Evolutionary conservation across 805 yeast species (phyloP), one percentile per base, ranked within the genome.

Genomic region (Cyberlindnera mrakii): DNA sequence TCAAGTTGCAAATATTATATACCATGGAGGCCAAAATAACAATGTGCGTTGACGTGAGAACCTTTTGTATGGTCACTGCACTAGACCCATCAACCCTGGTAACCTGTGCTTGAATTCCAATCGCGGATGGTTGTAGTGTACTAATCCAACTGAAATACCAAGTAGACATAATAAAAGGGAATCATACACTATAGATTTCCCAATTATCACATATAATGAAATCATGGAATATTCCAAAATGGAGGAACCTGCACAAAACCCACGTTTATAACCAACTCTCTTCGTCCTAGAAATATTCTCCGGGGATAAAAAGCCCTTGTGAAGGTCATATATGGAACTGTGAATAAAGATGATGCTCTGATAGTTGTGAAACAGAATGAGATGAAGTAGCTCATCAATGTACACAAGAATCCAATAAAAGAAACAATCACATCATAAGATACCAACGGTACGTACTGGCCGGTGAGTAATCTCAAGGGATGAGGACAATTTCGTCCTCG

Each of bases 21-120:
- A 47, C 37, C 44, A 52, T 42, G 0, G 50, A 47, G 16, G 48
- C 38, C 4, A 74, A 58, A 18, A 78, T 61, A 0, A 83, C 71
- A 15, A 80, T 81, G 5, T 85, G 85, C 46, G 79, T 68, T 0
- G 81, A 68, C 39, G 82, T 61, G 41, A 75, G 53, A 17, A 78
- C 76, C 50, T 77, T 78, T 54, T 85, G 65, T 1, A 78, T 65
- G 2, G 81, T 67, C 5, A 78, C 75, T 2, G 77, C 77, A 11
- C 77, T 78, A 0, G 84, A 78, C 35, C 83, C 56, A 44, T 80
- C 83, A 1, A 69, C 62, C 40, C 68, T 67, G 17, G 49, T 59
- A 14, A 77, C 64, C 46, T 75, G 77, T 1, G 80, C 79, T 51
- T 78, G 83, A 10, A 72, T 67, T 0, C 80, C 82, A 13, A 78